Base-by-base conservation (phyloP, 352 stramenopile species). In the Phytopythium aichiense region DNA sequence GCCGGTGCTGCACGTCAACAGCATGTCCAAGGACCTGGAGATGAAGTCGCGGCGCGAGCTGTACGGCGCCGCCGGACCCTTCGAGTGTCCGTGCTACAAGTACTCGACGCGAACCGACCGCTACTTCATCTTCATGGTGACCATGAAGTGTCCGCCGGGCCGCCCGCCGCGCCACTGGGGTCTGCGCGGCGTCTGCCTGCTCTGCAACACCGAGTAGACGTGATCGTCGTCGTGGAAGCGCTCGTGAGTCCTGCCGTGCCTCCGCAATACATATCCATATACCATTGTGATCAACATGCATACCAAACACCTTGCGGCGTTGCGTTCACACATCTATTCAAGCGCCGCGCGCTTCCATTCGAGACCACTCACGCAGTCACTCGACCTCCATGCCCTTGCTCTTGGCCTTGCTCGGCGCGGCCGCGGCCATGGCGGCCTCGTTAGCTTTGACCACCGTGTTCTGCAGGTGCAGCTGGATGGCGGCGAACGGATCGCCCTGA, bases 71-170 rank as follows among this genome's bases (percentile, higher is more conserved):
- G 71, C 88, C 4, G 94, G 94, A 1, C 90, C 94, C 1, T 99
- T 98, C 66, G 92, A 98, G 71, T 98, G 91, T 69, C 94, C 97
- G 35, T 93, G 97, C 60, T 99, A 99, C 89, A 99, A 98, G 84
- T 99, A 99, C 74, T 81, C 89, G 20, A 90, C 64, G 25, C 87
- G 97, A 25, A 98, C 92, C 40, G 97, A 99, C 64, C 86, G 91
- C 20, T 98, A 98, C 74, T 98, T 98, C 63, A 94, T 99, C 64
- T 98, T 98, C 60, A 98, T 96, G 77, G 94, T 98, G 50, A 95
- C 83, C 30, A 93, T 95, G 83, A 92, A 93, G 67, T 95, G 87
- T 73, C 83, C 84, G 37, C 74, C 79, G 18, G 96, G 95, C 22
- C 79, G 98, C 51, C 85, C 83, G 38, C 91, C 95, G 18, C 87